Base-by-base conservation (phyloP, 116 monocot genomes). In the Cymodocea nodosa region DNA sequence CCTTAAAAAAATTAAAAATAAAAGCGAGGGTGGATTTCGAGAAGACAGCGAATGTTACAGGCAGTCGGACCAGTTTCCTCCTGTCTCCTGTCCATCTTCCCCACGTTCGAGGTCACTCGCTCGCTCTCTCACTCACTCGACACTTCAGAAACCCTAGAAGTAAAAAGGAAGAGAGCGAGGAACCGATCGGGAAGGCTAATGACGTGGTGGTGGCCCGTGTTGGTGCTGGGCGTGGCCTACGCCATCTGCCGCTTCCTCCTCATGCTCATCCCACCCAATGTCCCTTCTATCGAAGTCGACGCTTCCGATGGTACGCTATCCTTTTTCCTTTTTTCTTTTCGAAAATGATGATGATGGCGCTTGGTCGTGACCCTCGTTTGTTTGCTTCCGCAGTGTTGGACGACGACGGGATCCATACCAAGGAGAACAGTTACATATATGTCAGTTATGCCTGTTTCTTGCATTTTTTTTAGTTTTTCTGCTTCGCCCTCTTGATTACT, bases 271-370 rank as follows among this genome's bases (percentile, higher is more conserved):
- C 97, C 97, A 0, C 97, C 85, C 22, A 97, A 82, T 48, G 88
- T 97, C 50, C 88, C 97, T 52, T 88, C 97, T 55, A 88, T 97
- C 78, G 97, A 97, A 19, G 97, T 97, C 44, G 97, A 97, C 70
- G 80, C 91, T n/a, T 97, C 97, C 63, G 97, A 97, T 59, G 87
- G 97, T 97, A 51, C 56, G 0, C 20, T 18, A 30, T 19, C 50
- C n/a, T 15, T 15, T 1, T 30, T 30, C 22, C 7, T 68, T 62
- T 2, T 16, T 64, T 52, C 30, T 19, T 37, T 39, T 30, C 40
- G 15, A 49, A 7, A 55, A 69, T 44, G 13, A 49, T 40, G 44
- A 35, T 7, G 1, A 5, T 50, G 69, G 5, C 65, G 23, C 70
- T 68, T 64, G 5, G 53, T 15, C 0, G 55, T 65, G 15, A 23